A percentile compares a stretch with the other conserved stretches of the same genome.
phyloP scores from a whole-genome alignment of 768 basidiomycete species.

The Naganishia antarctica region DNA sequence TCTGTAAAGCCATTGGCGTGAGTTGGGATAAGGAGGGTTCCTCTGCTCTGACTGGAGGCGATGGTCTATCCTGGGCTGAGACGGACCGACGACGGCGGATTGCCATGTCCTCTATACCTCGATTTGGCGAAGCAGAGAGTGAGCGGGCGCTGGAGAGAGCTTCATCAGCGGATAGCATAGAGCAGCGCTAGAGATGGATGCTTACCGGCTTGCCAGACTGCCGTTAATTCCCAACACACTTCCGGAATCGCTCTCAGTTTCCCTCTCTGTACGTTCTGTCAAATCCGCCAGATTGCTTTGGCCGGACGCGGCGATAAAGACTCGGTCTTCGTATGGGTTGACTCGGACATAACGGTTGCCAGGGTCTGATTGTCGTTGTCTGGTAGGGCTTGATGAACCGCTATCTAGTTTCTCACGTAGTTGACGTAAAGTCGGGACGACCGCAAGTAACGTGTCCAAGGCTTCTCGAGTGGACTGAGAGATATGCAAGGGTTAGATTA shows the following conservation, averaged over 20 bases:
- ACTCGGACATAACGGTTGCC: slow-evolving; percentile 18
- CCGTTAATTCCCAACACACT: neutral
- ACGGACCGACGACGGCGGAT: slow-evolving; percentile 8
- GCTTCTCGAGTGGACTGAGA: slow-evolving; percentile 15
- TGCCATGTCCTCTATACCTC: neutral
- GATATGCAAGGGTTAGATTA: neutral
- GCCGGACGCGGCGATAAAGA: slow-evolving; percentile 8
- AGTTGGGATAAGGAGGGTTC: neutral
- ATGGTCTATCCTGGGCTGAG: slow-evolving; percentile 7
- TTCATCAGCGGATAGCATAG: neutral
- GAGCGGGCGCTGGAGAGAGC: neutral
- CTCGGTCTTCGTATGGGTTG: slow-evolving; percentile 8
- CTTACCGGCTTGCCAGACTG: neutral
- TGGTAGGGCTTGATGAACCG: neutral
- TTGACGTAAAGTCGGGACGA: slow-evolving; percentile 19
- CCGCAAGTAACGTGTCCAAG: slow-evolving; percentile 15
- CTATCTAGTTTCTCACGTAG: slow-evolving; percentile 14
- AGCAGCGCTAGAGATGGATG: neutral
- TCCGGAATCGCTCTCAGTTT: slow-evolving; percentile 12
- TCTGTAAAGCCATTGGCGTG: neutral
- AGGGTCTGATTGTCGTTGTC: neutral
- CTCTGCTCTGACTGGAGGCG: slow-evolving; percentile 11
- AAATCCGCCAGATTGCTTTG: slow-evolving; percentile 14
- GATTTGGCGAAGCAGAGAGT: slow-evolving; percentile 1
- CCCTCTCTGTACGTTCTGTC: slow-evolving; percentile 19